These are phyloP conservation scores for Hypoxylon rickii DNA, from an alignment of 495 filamentous ascomycete genomes.

Conservation along the genomic window DNA sequence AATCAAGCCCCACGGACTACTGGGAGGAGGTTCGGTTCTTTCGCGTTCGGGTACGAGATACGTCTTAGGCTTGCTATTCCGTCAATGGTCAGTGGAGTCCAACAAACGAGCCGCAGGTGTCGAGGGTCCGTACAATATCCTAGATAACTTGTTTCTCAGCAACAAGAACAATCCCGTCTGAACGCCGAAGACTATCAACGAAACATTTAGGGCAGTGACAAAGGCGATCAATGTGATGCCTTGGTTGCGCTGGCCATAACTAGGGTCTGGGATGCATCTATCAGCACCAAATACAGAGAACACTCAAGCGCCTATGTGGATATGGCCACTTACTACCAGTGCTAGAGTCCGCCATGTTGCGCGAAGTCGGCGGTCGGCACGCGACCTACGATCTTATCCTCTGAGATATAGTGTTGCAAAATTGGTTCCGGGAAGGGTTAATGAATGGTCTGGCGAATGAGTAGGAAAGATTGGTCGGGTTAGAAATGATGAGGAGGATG, in stretches of 20 bases:
- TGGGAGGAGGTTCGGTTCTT: constrained; percentile 71
- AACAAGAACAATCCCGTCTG: constrained; percentile 78
- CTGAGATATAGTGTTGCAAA: constrained; percentile 2
- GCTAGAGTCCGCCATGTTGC: constrained; percentile 24
- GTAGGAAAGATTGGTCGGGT: neutral
- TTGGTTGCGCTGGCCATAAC: constrained; percentile 45
- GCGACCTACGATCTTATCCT: constrained; percentile 15
- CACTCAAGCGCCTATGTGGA: neutral
- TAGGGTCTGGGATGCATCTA: constrained; percentile 16
- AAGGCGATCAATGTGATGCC: constrained; percentile 69
- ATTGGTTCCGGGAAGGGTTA: constrained; percentile 1
- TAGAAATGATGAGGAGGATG: neutral
- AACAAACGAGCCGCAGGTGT: neutral
- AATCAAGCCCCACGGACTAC: constrained; percentile 72
- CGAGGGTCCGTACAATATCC: constrained; percentile 70
- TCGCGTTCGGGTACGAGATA: constrained; percentile 90
- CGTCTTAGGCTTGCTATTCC: constrained; percentile 75
- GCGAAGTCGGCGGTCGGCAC: neutral
- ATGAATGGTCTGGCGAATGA: neutral
- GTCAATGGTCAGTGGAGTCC: constrained; percentile 9
- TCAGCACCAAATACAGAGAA: constrained; percentile 11
- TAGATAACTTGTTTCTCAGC: constrained; percentile 73
- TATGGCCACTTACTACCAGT: constrained; percentile 25
- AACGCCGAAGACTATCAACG: constrained; percentile 74
- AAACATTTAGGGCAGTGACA: constrained; percentile 73